phyloP scores from a whole-genome alignment of 805 yeast genomes.

The Priceomyces fermenticarens region DNA sequence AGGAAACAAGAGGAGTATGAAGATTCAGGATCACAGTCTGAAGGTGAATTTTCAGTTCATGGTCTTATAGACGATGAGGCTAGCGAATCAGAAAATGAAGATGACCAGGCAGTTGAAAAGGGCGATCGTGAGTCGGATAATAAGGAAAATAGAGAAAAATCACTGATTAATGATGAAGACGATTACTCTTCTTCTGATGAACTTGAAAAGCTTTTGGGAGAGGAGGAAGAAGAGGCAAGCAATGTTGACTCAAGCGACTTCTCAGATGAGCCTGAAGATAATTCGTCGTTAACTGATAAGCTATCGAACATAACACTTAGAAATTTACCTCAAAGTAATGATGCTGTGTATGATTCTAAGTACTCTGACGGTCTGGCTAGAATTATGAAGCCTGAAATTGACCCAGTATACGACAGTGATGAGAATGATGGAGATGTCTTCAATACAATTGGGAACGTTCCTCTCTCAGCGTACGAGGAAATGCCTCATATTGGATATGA shows the following conservation, averaged over 20 bases:
- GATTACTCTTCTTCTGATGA: slow-evolving; percentile 58
- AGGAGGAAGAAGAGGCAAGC: slow-evolving; percentile 45
- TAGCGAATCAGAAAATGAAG: slow-evolving; percentile 26
- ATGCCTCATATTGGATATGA: slow-evolving; percentile 97
- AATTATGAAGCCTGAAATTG: slow-evolving; percentile 80
- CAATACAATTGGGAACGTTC: slow-evolving; percentile 93
- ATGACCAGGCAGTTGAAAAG: slow-evolving; percentile 8
- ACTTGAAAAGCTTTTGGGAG: slow-evolving; percentile 57
- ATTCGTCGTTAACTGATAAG: slow-evolving; percentile 51
- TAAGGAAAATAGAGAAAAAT: not conserved
- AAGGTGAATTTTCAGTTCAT: slow-evolving; percentile 29
- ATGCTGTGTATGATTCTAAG: slow-evolving; percentile 39
- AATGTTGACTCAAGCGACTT: slow-evolving; percentile 44
- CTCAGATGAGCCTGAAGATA: slow-evolving; percentile 55
- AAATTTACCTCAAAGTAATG: slow-evolving; percentile 37
- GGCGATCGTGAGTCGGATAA: slow-evolving; percentile 1
- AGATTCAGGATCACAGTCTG: slow-evolving; percentile 18
- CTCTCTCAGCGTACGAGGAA: slow-evolving; percentile 90
- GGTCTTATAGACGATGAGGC: slow-evolving; percentile 44
- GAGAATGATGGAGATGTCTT: slow-evolving; percentile 78
- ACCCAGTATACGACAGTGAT: slow-evolving; percentile 92
- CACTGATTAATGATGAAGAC: slow-evolving; percentile 10
- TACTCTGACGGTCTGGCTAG: slow-evolving; percentile 82
- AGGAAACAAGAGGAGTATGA: slow-evolving; percentile 15
- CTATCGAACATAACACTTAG: slow-evolving; percentile 53